Evolutionary conservation across 1,284 basidiomycete genomes (phyloP), one percentile per base, ranked within the genome.

Genomic region (Apiotrichum brassicae): DNA sequence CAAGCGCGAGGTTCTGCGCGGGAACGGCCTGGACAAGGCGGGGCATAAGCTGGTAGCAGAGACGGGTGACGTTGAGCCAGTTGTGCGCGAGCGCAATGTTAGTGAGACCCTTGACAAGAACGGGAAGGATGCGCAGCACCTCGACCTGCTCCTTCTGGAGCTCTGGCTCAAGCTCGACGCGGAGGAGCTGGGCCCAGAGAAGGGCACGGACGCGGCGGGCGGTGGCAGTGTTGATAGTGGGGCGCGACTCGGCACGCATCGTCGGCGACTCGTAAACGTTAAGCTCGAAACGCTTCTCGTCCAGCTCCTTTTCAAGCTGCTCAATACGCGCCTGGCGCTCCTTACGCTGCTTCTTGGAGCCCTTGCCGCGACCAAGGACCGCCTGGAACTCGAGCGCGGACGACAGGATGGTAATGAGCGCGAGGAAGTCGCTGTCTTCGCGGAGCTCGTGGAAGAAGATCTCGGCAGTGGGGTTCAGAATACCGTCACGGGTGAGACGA

Each of bases 401-500:
- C 19, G 84, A 82, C 16, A 98, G 76, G 1, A 87, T 79, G 19
- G 80, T 80, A 51, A 97, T 71, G 20, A 97, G 78, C 30, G 90
- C 84, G 22, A 81, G 76, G 59, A 89, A 81, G 2, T 79, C 79
- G 6, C 86, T 85, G 41, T 87, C 84, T 65, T 97, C 94, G 36
- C 81, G 82, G 24, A 97, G 67, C 16, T 79, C 76, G 69, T 88
- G 88, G 82, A 97, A 98, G 77, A 93, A 95, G 2, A 79, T 77
- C 42, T 91, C 84, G 1, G 94, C 94, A 0, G 91, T 90, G 38
- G 77, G 77, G 43, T 86, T 84, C 57, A 90, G 78, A 46, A 97
- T 80, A 37, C 91, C 90, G 62, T 98, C 95, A 70, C 97, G 95
- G 25, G 95, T 98, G 69, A 83, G 84, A 57, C 84, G 80, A 48